A percentile compares a stretch with the other conserved stretches of the same genome.
These are phyloP conservation scores for Hanseniaspora uvarum DNA, from an alignment of 1,139 yeast species.

Conservation along the genomic window DNA sequence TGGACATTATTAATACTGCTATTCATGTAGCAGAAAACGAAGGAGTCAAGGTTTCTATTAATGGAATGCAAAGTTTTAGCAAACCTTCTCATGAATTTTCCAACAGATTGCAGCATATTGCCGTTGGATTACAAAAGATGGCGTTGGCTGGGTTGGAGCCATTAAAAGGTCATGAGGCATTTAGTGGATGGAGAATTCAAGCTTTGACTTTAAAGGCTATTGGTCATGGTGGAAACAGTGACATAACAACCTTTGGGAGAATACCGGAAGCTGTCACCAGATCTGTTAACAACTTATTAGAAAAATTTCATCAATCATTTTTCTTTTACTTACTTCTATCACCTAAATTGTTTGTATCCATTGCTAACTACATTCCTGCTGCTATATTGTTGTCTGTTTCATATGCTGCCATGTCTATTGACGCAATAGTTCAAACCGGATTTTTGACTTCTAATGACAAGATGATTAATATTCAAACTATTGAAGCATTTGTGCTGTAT, in stretches of 20 bases:
- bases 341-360: conserved; percentile 74
- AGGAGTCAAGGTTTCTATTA: conserved; percentile 58
- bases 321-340: conserved; percentile 80
- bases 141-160: conserved; percentile 58
- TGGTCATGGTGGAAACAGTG: conserved; percentile 47
- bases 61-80: conserved; percentile 41
- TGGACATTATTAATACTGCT: conserved; percentile 79
- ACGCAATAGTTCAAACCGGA: conserved; percentile 43
- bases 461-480: conserved; percentile 5
- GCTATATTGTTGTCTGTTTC: conserved; percentile 65
- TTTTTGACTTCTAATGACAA: neutral
- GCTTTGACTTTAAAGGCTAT: conserved; percentile 69
- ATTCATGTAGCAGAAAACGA: conserved; percentile 63
- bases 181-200: conserved; percentile 94
- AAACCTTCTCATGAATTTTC: conserved; percentile 34
- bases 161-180: conserved; percentile 71
- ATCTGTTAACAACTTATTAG: conserved; percentile 82
- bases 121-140: conserved; percentile 56
- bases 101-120: conserved; percentile 50
- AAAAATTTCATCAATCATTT: conserved; percentile 93
- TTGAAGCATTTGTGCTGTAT: conserved; percentile 2
- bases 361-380: conserved; percentile 85
- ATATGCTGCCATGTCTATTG: conserved; percentile 61
- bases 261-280: conserved; percentile 78
- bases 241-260: conserved; percentile 87